Base-by-base conservation (phyloP, 805 yeast species). In the Starmerella apis region DNA sequence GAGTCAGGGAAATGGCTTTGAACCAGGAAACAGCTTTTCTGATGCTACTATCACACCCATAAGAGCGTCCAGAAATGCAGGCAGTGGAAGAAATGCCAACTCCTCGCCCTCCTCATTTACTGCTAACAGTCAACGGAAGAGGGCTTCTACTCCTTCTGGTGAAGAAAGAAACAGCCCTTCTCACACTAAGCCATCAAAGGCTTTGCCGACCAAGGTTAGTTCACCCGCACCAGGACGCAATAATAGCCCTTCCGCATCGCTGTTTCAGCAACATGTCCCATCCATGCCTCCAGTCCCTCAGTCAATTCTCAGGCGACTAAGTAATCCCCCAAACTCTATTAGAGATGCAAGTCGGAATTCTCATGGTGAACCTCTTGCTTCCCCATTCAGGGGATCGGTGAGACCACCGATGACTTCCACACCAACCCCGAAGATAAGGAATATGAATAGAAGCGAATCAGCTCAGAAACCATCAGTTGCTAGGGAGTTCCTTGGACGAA, bases 331-430 rank as follows among this genome's bases (percentile, higher is more conserved):
- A 13, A 18, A 6, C 25, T 37, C 41, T 1, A 10, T 23, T 11
- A 27, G 6, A 4, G 41, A 37, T 5, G 18, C 16, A 11, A 27
- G 41, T 9, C 27, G 16, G 11, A 24, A 14, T 5, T 13, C 43
- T 4, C 30, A 14, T 10, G 6, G 20, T 6, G 43, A 38, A 5
- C 10, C 20, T 4, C n/a, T n/a, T 7, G 11, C 30, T 8, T 24
- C 43, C 16, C 43, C 43, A 10, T 38, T 38, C 43, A 18, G 20
- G 3, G 43, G 30, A 23, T 38, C 43, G 3, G 43, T 38, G 20
- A 23, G 30, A 24, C 43, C 43, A 23, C 43, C 43, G 8, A 13
- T 38, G 30, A 38, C 43, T 10, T 38, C 43, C 4, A 38, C 43
- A 24, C 43, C 43, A 19, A n/a, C 31, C 8, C 22, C 43, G 30